Evolutionary conservation across 257 asterid species (phyloP), one percentile per base, ranked within the genome.

Genomic region (Solanum sejunctum): DNA sequence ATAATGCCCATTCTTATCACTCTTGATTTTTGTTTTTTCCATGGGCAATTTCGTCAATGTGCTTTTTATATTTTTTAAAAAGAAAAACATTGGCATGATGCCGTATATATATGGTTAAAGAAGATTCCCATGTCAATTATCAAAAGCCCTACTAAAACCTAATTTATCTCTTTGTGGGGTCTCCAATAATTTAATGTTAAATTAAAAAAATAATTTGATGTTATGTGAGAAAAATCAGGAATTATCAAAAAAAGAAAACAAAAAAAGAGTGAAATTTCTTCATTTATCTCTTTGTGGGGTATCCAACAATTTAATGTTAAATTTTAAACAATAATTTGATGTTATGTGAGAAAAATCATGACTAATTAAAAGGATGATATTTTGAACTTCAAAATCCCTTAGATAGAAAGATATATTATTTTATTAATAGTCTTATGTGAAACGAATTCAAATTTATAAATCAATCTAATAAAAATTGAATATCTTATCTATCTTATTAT

Each of bases 51-150:
- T 56, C 51, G 83, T 88, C 89, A 84, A 86, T 36, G 36, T 32
- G 36, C 3, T 32, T 32, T 32, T 36, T 36, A 36, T 36, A 32
- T 36, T 36, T 36, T 36, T 36, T 3, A 36, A 36, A 36, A 36
- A 36, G 41, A 36, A 36, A 36, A 84, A 89, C 96, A 87, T 39
- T 85, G 89, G 83, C 96, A 49, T 79, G 90, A 88, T 94, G 98
- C 98, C 95, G 97, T 97, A 92, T 94, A 91, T 88, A 91, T 94
- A 91, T 87, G 70, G 10, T 61, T 55, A 89, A 26, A 64, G 20
- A 85, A 70, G 23, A 56, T 75, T 39, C 20, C 36, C 7, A 7
- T 55, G 39, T 67, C 86, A 18, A 75, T 67, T 45, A 64, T 51
- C 23, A 63, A 6, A 47, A 73, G 1, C 58, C 58, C 13, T 45